Percentiles rank a stretch among this genome's conserved stretches.
These are phyloP conservation scores for Ceratonia siliqua DNA, from an alignment of 306 rosid species.

Conservation along the genomic window DNA sequence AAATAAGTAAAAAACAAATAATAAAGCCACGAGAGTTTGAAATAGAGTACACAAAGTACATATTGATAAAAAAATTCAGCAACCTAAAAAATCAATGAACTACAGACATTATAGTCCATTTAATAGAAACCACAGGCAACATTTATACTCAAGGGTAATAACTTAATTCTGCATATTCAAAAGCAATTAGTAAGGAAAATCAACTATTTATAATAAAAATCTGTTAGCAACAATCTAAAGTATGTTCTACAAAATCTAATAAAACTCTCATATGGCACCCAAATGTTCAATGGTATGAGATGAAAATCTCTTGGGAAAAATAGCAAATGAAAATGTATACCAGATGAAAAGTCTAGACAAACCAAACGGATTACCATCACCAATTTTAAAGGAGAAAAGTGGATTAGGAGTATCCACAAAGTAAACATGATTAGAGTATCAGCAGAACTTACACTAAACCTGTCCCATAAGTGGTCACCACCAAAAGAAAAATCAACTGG, in stretches of 20 bases:
- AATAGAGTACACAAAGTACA: neutral
- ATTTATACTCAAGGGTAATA: neutral
- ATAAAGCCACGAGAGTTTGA: slow-evolving; percentile 14
- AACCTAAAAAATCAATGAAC: slow-evolving; percentile 20
- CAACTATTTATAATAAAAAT: neutral
- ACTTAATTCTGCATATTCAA: neutral
- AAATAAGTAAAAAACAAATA: slow-evolving; percentile 14
- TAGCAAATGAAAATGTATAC: slow-evolving; percentile 10
- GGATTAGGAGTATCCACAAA: slow-evolving; percentile 7
- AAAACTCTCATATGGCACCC: slow-evolving; percentile 11
- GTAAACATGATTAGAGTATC: slow-evolving; percentile 25
- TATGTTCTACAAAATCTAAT: neutral
- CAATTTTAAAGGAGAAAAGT: neutral
- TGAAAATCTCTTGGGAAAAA: neutral
- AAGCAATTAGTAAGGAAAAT: neutral
- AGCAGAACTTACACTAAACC: slow-evolving; percentile 73
- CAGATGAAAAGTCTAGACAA: slow-evolving; percentile 2
- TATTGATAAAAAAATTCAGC: slow-evolving; percentile 4
- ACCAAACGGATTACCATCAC: neutral
- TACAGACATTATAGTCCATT: neutral
- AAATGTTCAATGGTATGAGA: neutral
- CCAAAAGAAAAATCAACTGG: slow-evolving; percentile 96
- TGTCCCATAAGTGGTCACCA: slow-evolving; percentile 94
- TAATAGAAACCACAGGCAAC: neutral
- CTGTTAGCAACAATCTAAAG: neutral